Conservation (phyloP, 176 grass and related monocot genomes). For the Saccharum officinarum region DNA sequence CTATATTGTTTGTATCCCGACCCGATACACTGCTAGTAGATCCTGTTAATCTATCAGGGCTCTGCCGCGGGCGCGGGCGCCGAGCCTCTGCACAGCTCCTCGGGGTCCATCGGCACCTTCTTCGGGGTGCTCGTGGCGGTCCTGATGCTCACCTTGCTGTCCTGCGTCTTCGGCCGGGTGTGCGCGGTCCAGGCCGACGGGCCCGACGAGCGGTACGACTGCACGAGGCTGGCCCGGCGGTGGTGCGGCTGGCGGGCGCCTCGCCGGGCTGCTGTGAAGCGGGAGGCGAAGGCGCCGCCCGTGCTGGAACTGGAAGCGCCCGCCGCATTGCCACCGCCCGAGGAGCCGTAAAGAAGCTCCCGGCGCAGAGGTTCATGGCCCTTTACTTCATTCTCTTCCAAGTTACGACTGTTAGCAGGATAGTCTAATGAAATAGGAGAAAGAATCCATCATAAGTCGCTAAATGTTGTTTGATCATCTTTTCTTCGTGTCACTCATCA, state of each 20-base stretch:
- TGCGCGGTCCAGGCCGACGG: constrained; percentile 51
- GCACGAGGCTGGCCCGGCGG: constrained; percentile 39
- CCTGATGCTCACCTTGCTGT: constrained; percentile 63
- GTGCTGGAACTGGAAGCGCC: constrained; percentile 3
- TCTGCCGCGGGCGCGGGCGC: neutral
- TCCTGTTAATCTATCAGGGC: too few relatives aligned
- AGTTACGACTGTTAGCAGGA: neutral
- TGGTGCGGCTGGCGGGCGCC: constrained; percentile 42
- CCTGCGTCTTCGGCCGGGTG: constrained; percentile 73
- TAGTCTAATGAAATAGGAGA: neutral
- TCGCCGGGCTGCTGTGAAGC: constrained; percentile 25
- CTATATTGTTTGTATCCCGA: too few relatives aligned
- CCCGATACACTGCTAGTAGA: too few relatives aligned
- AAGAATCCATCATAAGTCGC: neutral
- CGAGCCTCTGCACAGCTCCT: neutral
- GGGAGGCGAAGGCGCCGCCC: constrained; percentile 42
- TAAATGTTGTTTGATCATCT: neutral
- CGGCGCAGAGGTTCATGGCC: constrained; percentile 22
- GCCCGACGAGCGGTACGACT: constrained; percentile 73
- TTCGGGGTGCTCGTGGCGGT: constrained; percentile 70
- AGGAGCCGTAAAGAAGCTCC: constrained; percentile 42
- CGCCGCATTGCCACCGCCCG: constrained; percentile 34
- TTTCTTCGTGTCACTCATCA: constrained; percentile 5
- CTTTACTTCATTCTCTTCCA: neutral
- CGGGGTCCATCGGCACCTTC: constrained; percentile 63